phyloP scores from a whole-genome alignment of 1,284 basidiomycete genomes.

The Ganoderma leucocontextum region DNA sequence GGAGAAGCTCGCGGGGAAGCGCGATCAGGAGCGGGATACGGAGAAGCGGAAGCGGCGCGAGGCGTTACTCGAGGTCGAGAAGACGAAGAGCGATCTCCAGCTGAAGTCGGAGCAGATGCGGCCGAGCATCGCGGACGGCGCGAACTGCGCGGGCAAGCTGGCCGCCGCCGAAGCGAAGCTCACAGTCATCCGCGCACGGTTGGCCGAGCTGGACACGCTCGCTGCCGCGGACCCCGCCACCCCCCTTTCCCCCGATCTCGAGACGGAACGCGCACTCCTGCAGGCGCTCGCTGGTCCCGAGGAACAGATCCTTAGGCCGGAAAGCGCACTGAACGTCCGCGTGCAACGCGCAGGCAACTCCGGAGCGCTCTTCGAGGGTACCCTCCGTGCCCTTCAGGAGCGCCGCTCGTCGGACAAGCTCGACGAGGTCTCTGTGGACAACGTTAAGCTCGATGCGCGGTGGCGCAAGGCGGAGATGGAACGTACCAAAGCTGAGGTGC shows the following conservation, averaged over 20 bases:
- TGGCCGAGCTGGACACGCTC: slow-evolving; percentile 69
- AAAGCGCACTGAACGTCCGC: slow-evolving; percentile 67
- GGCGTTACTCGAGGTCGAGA: slow-evolving; percentile 72
- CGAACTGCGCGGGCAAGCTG: slow-evolving; percentile 77
- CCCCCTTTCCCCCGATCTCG: slow-evolving; percentile 63
- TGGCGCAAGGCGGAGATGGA: slow-evolving; percentile 80
- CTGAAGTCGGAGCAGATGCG: slow-evolving; percentile 74
- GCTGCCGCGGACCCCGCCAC: slow-evolving; percentile 47
- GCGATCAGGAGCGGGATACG: slow-evolving; percentile 67
- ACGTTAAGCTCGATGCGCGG: slow-evolving; percentile 76
- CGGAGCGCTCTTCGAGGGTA: slow-evolving; percentile 83
- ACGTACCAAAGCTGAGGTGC: slow-evolving; percentile 71
- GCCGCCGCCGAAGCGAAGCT: slow-evolving; percentile 80
- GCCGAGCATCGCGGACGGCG: slow-evolving; percentile 79
- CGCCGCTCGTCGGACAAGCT: slow-evolving; percentile 77
- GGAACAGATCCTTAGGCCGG: slow-evolving; percentile 69
- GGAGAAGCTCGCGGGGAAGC: slow-evolving; percentile 79
- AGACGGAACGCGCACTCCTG: slow-evolving; percentile 79
- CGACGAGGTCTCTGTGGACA: slow-evolving; percentile 77
- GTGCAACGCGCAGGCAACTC: slow-evolving; percentile 79
- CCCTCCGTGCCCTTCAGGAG: slow-evolving; percentile 82
- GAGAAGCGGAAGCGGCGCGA: slow-evolving; percentile 71
- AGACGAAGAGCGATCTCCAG: slow-evolving; percentile 75
- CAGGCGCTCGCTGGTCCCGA: slow-evolving; percentile 75
- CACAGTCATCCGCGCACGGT: slow-evolving; percentile 66